A percentile compares a stretch with the other conserved stretches of the same genome.
phyloP scores from a whole-genome alignment of 2,329 filamentous ascomycete genomes.

The Fusarium austroafricanum region DNA sequence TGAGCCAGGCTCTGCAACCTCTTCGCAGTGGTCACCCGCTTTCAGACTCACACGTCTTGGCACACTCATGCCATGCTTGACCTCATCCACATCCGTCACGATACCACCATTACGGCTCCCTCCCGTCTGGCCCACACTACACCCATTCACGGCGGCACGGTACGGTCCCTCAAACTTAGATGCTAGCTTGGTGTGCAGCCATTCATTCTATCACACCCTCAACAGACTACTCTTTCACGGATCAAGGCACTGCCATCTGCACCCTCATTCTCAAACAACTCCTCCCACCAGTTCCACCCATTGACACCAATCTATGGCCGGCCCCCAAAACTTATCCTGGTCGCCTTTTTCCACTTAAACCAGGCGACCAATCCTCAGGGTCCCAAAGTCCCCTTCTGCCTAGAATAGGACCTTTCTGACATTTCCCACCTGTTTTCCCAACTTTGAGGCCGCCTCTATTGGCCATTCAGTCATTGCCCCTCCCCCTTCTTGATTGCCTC shows the following conservation, averaged over 20 bases:
- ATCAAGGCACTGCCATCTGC: conserved; percentile 27
- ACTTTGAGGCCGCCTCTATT: conserved; percentile 26
- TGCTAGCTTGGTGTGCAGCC: conserved; percentile 7
- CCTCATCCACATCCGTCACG: conserved; percentile 23
- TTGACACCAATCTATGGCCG: neutral
- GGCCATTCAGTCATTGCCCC: conserved; percentile 15
- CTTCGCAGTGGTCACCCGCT: conserved; percentile 37
- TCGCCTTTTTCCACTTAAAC: conserved; percentile 24
- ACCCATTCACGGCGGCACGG: conserved; percentile 15
- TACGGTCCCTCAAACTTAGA: conserved; percentile 20
- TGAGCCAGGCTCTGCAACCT: conserved; percentile 24
- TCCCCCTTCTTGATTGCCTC: conserved; percentile 31
- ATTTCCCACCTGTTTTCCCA: conserved; percentile 24
- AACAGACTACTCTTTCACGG: conserved; percentile 2
- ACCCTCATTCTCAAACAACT: conserved; percentile 25
- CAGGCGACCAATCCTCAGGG: conserved; percentile 31
- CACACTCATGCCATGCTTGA: conserved; percentile 20
- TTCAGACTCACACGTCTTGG: conserved; percentile 20
- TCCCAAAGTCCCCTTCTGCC: conserved; percentile 36
- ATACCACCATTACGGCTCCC: conserved; percentile 30
- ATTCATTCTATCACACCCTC: conserved; percentile 24
- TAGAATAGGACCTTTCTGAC: conserved; percentile 36
- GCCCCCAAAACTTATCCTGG: conserved; percentile 28
- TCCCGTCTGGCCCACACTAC: conserved; percentile 35
- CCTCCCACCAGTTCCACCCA: conserved; percentile 33